Evolutionary conservation across 495 filamentous ascomycete species (phyloP), one percentile per base, ranked within the genome.

Genomic region (Ascodesmis nigricans): DNA sequence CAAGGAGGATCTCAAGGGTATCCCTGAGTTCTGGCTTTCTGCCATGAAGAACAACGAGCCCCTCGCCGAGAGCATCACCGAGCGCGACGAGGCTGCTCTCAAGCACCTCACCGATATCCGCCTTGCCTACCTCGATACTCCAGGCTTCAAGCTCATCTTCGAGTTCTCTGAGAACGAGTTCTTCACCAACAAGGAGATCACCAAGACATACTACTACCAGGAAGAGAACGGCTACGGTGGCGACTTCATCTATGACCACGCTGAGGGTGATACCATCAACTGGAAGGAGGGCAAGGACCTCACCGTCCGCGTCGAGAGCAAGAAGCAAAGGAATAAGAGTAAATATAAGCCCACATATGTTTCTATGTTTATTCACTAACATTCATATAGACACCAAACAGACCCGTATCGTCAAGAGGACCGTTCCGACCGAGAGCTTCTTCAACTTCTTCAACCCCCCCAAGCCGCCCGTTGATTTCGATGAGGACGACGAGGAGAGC

Each of bases 311-410:
- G 61, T 93, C 32, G 87, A 99, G 65, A 87, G 78, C 63, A 95
- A 95, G 67, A 99, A 95, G 62, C 90, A 99, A 58, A 69, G 90
- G 9, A 95, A 99, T 58, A 99, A 95, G 67, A 99, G 87, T 97
- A 66, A 59, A 53, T 8, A 9, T 25, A 25, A 25, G 9, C 6
- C 34, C 9, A n/a, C 13, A 14, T 21, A n/a, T 21, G 6, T 15
- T 1, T 17, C 17, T 36, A 4, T 6, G 15, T 9, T 13, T 16
- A 31, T 30, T 22, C 15, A 22, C 21, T 20, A 13, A 13, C 5
- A 24, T 17, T 27, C 7, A 18, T 10, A 7, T 29, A 97, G 87
- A 81, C 59, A 99, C 90, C 30, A 95, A 95, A 67, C 90, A 99
- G 56, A 95, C 87, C 39, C 80, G 90, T 40, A 72, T 99, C 45